A percentile compares a stretch with the other conserved stretches of the same genome.
Evolutionary conservation across 169 alveolate genomes (phyloP).

Genomic region (Plasmodium ovale): DNA sequence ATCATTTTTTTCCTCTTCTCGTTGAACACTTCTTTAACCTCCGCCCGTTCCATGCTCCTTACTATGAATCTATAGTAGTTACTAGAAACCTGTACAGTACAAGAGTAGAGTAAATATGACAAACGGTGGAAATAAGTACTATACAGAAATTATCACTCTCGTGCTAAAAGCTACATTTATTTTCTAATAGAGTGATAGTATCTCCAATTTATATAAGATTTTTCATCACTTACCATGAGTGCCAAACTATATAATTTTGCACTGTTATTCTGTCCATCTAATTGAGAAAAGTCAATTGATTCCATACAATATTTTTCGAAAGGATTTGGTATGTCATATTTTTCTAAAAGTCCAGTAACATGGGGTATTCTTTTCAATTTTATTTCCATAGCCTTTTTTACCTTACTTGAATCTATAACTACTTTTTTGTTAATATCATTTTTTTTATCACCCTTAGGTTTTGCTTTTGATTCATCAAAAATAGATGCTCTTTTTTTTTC

Average conservation of each 20-base stretch:
- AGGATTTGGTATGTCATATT: constrained; percentile 71
- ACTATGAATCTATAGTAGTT: constrained; percentile 48
- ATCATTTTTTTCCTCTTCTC: constrained; percentile 68
- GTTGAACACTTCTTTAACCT: constrained; percentile 68
- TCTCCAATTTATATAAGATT: too few relatives aligned
- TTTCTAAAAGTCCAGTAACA: constrained; percentile 74
- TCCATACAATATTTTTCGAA: constrained; percentile 59
- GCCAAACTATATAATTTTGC: constrained; percentile 54
- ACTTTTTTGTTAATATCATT: constrained; percentile 37
- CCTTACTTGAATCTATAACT: constrained; percentile 70
- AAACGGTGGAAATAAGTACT: background rate
- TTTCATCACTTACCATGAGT: constrained; percentile 27
- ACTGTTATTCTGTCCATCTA: constrained; percentile 26
- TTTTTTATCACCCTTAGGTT: constrained; percentile 37
- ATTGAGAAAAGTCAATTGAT: constrained; percentile 51
- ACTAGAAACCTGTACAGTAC: constrained; percentile 30
- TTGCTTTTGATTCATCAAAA: constrained; percentile 58
- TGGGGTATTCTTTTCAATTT: constrained; percentile 69
- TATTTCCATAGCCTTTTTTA: constrained; percentile 68
- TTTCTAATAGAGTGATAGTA: too few relatives aligned
- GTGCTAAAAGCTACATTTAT: too few relatives aligned
- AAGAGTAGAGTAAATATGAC: background rate
- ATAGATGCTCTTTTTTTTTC: constrained; percentile 75
- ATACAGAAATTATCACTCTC: too few relatives aligned
- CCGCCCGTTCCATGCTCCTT: constrained; percentile 64